Conservation (phyloP, 305 asterid species). For the Nicotiana rustica region DNA sequence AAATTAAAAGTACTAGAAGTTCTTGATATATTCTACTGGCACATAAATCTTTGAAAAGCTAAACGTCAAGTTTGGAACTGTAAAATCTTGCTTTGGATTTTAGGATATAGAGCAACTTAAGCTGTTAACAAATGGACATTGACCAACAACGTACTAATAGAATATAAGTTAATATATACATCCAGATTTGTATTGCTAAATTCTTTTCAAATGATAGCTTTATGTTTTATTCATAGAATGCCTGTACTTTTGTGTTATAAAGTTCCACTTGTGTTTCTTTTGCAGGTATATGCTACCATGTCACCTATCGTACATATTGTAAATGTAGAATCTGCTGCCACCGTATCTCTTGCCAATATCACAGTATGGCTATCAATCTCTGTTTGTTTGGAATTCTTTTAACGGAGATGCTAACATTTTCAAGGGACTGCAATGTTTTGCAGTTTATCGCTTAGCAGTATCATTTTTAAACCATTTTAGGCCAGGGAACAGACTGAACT, state of each 20-base stretch:
- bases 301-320: constrained; percentile 78
- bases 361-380: constrained; percentile 57
- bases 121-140: no score
- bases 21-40: no score
- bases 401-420: constrained; percentile 29
- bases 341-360: constrained; percentile 74
- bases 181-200: no score
- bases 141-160: no score
- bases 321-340: constrained; percentile 66
- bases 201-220: no score
- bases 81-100: background rate
- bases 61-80: constrained; percentile 22
- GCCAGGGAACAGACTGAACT: constrained; percentile 1
- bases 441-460: background rate
- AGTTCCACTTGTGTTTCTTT: constrained; percentile 28
- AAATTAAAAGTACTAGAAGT: no score
- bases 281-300: constrained; percentile 92
- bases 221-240: no score
- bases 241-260: background rate
- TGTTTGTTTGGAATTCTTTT: constrained; percentile 38
- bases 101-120: no score
- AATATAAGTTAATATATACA: no score
- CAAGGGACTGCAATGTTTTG: constrained; percentile 6
- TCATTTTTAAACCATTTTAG: background rate
- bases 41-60: no score